phyloP scores from a whole-genome alignment of 768 basidiomycete genomes.

The Pisolithus marmoratus region DNA sequence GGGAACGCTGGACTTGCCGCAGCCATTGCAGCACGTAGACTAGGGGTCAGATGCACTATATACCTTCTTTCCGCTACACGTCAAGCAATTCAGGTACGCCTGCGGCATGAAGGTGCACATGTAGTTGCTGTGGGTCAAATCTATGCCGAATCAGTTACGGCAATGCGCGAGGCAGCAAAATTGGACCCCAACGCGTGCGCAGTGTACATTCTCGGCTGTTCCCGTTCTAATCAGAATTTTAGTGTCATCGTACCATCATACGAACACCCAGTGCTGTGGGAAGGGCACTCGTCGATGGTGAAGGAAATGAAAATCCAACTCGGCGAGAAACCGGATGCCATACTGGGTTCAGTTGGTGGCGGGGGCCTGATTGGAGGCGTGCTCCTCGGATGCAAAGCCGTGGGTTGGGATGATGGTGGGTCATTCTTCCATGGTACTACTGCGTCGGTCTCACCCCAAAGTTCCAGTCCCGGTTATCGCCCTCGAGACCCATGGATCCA shows the following conservation, averaged over 20 bases:
- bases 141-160: conserved; percentile 53
- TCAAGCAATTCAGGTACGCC: conserved; percentile 41
- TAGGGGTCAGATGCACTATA: conserved; percentile 58
- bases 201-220: not conserved
- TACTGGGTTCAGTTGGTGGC: conserved; percentile 76
- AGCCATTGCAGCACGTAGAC: conserved; percentile 52
- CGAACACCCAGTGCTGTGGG: conserved; percentile 64
- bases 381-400: conserved; percentile 55
- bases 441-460: not conserved
- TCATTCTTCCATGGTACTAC: not conserved
- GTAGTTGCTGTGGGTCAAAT: conserved; percentile 52
- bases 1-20: conserved; percentile 80
- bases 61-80: conserved; percentile 56
- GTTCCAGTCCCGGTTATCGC: conserved; percentile 57
- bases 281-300: conserved; percentile 74
- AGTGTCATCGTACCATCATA: conserved; percentile 71
- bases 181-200: conserved; percentile 50
- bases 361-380: conserved; percentile 68
- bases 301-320: conserved; percentile 56
- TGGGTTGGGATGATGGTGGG: conserved; percentile 68
- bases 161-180: conserved; percentile 42
- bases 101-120: conserved; percentile 50
- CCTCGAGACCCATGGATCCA: conserved; percentile 65
- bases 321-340: conserved; percentile 52
- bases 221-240: not conserved